Evolutionary conservation across 805 yeast species (phyloP), one percentile per base, ranked within the genome.

Genomic region (Candida boidinii): DNA sequence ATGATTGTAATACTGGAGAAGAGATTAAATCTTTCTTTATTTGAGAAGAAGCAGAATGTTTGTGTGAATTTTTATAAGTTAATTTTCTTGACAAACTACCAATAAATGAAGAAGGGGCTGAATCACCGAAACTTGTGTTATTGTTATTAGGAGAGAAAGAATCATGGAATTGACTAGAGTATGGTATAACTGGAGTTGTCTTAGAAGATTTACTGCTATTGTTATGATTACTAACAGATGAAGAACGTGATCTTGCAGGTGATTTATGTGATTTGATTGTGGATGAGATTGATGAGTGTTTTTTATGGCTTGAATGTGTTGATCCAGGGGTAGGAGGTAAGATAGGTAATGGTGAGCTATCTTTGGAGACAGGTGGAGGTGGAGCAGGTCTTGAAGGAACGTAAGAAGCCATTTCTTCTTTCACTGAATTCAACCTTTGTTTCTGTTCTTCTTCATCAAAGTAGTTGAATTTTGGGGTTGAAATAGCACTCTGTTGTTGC

Each of bases 351-450:
- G 51, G 50, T n/a, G n/a, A n/a, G n/a, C n/a, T n/a, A n/a, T n/a
- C n/a, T n/a, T n/a, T n/a, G n/a, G n/a, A n/a, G n/a, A n/a, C n/a
- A 8, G 60, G 58, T 13, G 57, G 61, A 4, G 57, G 54, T 14
- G 64, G 65, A 13, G 59, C 59, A 27, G 53, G 62, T 36, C 60
- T 46, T 24, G 44, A 48, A 12, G 64, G 64, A 14, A 55, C n/a
- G n/a, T n/a, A 46, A 34, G 42, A 54, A 29, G 53, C 57, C 7
- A 31, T 43, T 29, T 53, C 56, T 16, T 29, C 31, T 22, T 26
- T 31, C 20, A 30, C 19, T 7, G 10, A n/a, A 15, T 10, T 9
- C 12, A 12, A 8, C 25, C 13, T 18, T 21, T 15, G 18, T 5
- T 2, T 21, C 6, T 14, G 16, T 25, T 17, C 17, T 17, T n/a